phyloP scores from a whole-genome alignment of 2,329 filamentous ascomycete species.

The Cadophora gregata region DNA sequence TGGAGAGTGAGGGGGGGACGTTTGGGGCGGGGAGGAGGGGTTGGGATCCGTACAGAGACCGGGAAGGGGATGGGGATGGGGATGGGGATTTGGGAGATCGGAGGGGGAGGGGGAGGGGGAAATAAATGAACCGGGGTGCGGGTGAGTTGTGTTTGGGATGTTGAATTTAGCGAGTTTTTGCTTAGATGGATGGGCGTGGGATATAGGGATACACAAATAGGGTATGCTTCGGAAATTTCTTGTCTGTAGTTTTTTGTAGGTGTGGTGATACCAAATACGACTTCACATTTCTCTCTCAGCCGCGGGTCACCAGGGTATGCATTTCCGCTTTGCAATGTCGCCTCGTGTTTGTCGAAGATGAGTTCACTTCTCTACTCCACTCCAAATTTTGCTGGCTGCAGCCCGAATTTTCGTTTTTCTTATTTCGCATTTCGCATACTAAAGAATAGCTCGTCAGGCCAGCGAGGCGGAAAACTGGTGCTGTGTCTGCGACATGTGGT shows the following conservation, averaged over 20 bases:
- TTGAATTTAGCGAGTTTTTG: conserved; percentile 7
- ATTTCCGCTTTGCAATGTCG: too few relatives aligned
- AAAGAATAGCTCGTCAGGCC: too few relatives aligned
- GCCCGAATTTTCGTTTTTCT: too few relatives aligned
- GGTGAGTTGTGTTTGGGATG: neutral
- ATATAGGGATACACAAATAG: neutral
- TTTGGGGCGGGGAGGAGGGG: neutral
- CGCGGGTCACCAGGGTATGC: too few relatives aligned
- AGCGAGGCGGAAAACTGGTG: too few relatives aligned
- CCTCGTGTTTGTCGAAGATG: too few relatives aligned
- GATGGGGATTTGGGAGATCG: neutral
- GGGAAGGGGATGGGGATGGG: neutral
- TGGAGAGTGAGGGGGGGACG: conserved; percentile 11
- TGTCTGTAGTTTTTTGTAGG: neutral
- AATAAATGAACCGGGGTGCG: too few relatives aligned
- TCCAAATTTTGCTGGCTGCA: too few relatives aligned
- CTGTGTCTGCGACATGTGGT: too few relatives aligned
- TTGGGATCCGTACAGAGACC: neutral
- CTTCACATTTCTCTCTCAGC: neutral
- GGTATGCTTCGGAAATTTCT: neutral
- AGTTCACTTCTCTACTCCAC: too few relatives aligned
- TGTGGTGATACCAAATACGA: conserved; percentile 5
- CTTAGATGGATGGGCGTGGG: neutral
- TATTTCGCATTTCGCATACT: too few relatives aligned
- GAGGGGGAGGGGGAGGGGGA: neutral